These are phyloP conservation scores for Prunus dulcis DNA, from an alignment of 306 rosid genomes.

Conservation along the genomic window DNA sequence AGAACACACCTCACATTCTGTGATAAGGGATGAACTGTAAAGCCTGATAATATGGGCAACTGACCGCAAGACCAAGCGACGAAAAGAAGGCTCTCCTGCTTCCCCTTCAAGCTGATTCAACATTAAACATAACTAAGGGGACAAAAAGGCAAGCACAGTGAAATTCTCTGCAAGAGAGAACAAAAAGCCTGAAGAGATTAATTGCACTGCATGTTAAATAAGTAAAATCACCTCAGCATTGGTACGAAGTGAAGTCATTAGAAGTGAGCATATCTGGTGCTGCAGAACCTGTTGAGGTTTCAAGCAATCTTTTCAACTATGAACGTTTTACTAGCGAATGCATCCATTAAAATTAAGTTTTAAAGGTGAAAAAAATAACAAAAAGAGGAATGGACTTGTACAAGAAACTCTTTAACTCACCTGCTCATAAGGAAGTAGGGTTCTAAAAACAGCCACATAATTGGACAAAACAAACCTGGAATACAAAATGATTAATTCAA, in stretches of 20 bases:
- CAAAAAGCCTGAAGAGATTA: conserved; percentile 12
- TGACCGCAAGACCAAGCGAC: conserved; percentile 95
- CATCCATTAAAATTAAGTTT: background rate
- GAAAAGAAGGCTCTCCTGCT: conserved; percentile 89
- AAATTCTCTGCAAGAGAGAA: conserved; percentile 25
- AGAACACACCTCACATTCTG: conserved; percentile 89
- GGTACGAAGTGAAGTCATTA: conserved; percentile 94
- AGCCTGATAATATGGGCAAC: conserved; percentile 98
- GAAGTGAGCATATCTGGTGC: conserved; percentile 79
- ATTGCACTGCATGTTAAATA: conserved; percentile 21
- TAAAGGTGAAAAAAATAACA: background rate
- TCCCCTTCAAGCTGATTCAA: conserved; percentile 85
- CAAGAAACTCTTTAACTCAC: conserved; percentile 40
- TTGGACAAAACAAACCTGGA: conserved; percentile 83
- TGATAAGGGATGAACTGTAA: conserved; percentile 88
- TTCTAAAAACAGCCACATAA: conserved; percentile 79
- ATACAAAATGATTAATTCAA: conserved; percentile 16
- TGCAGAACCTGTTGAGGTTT: conserved; percentile 63
- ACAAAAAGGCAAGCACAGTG: conserved; percentile 3
- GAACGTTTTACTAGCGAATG: conserved; percentile 12
- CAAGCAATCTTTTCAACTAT: conserved; percentile 22
- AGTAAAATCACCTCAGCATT: conserved; percentile 73
- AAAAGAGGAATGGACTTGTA: conserved; percentile 19
- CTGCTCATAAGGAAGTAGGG: conserved; percentile 84
- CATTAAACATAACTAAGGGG: conserved; percentile 20